Conservation (phyloP, 257 asterid species). For the Coffea canephora region DNA sequence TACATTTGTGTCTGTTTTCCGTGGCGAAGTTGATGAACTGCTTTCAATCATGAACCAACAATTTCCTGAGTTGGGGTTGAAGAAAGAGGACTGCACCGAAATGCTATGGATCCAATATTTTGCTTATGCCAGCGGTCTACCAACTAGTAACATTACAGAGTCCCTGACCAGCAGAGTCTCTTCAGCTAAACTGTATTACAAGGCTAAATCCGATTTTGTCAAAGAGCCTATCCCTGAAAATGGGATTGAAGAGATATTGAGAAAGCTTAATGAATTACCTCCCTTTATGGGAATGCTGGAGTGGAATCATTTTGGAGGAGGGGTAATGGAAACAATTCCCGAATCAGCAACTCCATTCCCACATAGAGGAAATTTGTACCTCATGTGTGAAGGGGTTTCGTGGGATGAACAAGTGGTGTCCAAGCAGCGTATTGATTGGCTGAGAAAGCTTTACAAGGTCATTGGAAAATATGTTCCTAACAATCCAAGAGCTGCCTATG, state of each 20-base stretch:
- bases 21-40: slow-evolving; percentile 1
- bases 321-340: slow-evolving; percentile 6
- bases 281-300: neutral
- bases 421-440: neutral
- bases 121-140: too few relatives aligned
- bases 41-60: slow-evolving; percentile 5
- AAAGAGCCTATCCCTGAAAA: slow-evolving; percentile 14
- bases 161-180: slow-evolving; percentile 5
- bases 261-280: neutral
- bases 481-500: slow-evolving; percentile 20
- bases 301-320: slow-evolving; percentile 21
- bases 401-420: neutral
- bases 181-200: slow-evolving; percentile 9
- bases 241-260: slow-evolving; percentile 13
- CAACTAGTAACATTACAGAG: neutral
- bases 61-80: slow-evolving; percentile 15
- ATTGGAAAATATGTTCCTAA: slow-evolving; percentile 14
- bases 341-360: slow-evolving; percentile 16
- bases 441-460: slow-evolving; percentile 3
- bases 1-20: slow-evolving; percentile 8
- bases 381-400: too few relatives aligned
- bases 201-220: slow-evolving; percentile 21
- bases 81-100: slow-evolving; percentile 1
- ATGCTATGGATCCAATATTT: neutral
- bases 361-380: slow-evolving; percentile 12